Evolutionary conservation across 1,139 yeast species (phyloP).

Genomic region (Kodamaea sp.): DNA sequence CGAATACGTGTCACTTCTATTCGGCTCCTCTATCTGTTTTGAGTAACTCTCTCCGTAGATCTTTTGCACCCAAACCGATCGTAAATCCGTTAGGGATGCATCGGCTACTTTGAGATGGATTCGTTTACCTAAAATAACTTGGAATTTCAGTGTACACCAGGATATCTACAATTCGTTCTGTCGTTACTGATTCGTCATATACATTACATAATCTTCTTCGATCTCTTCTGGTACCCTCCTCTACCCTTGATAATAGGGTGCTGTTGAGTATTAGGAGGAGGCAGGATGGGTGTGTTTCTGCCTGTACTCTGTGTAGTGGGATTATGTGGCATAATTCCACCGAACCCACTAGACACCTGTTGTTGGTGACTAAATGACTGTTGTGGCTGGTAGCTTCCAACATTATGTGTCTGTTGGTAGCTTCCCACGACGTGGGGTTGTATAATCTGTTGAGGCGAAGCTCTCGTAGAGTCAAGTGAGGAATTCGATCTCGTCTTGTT

Average conservation of each 20-base stretch:
- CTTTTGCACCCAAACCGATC: too few relatives aligned
- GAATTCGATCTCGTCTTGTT: conserved; percentile 13
- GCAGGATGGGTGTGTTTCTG: background rate
- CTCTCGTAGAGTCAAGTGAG: conserved; percentile 11
- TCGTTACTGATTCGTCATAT: background rate
- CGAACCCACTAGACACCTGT: background rate
- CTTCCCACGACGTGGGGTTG: background rate
- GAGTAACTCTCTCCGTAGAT: too few relatives aligned
- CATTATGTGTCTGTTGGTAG: background rate
- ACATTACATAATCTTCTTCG: conserved; percentile 32
- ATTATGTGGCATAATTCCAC: background rate
- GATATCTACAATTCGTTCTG: too few relatives aligned
- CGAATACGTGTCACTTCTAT: too few relatives aligned
- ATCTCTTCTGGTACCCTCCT: conserved; percentile 52
- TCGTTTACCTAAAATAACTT: too few relatives aligned
- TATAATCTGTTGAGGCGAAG: conserved; percentile 4
- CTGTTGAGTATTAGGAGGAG: background rate
- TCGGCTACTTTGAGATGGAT: too few relatives aligned
- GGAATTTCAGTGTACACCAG: too few relatives aligned
- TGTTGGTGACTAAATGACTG: conserved; percentile 2
- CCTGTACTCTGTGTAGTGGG: background rate
- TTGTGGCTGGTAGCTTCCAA: background rate
- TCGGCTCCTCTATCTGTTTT: too few relatives aligned
- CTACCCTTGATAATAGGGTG: conserved; percentile 47
- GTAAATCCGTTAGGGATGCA: too few relatives aligned